These are phyloP conservation scores for Brassica incana DNA, from an alignment of 345 rosid species.

Conservation along the genomic window DNA sequence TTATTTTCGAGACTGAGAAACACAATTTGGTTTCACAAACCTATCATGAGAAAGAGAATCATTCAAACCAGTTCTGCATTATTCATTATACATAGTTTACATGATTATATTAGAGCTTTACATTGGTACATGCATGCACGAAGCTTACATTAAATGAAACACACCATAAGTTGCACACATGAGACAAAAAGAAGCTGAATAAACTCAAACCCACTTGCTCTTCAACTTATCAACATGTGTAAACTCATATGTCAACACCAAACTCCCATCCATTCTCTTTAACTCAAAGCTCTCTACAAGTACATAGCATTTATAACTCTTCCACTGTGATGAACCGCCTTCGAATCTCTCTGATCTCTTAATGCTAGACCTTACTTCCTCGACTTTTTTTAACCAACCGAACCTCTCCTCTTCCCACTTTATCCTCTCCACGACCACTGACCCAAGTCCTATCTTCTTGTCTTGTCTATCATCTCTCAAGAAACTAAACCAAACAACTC, in stretches of 20 bases:
- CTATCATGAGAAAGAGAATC: too few species aligned
- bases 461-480: not conserved
- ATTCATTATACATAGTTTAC: too few species aligned
- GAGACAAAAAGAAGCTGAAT: not conserved
- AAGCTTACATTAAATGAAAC: too few species aligned
- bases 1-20: too few species aligned
- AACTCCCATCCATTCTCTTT: constrained; percentile 57
- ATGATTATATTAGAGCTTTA: too few species aligned
- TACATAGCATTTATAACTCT: constrained; percentile 49
- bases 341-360: constrained; percentile 37
- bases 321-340: constrained; percentile 43
- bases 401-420: constrained; percentile 54
- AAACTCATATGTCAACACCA: constrained; percentile 50
- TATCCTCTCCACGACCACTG: constrained; percentile 51
- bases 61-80: too few species aligned
- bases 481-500: constrained; percentile 46
- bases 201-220: constrained; percentile 41
- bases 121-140: too few species aligned
- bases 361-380: constrained; percentile 20
- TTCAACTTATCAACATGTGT: constrained; percentile 46
- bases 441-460: constrained; percentile 48
- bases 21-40: too few species aligned
- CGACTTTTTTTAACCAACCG: constrained; percentile 45
- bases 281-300: constrained; percentile 64
- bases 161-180: not conserved